phyloP scores from a whole-genome alignment of 2,329 filamentous ascomycete species.

The Xylaria arbuscula region DNA sequence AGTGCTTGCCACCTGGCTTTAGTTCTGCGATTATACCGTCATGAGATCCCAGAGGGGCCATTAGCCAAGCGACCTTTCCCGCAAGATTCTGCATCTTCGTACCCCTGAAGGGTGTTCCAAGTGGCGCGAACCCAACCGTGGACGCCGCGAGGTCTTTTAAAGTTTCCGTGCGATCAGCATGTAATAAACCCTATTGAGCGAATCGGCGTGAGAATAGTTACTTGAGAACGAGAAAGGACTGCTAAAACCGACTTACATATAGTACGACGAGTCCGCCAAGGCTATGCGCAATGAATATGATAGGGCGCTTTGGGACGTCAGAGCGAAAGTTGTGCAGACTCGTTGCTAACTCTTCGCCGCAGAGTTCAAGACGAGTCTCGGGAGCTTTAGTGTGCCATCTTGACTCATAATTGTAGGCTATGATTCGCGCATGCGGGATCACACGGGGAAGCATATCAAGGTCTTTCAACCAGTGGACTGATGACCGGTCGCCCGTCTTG shows the following conservation, averaged over 20 bases:
- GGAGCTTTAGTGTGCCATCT: slow-evolving; percentile 28
- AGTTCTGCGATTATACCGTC: slow-evolving; percentile 22
- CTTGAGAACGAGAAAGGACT: neutral
- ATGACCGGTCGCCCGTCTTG: slow-evolving; percentile 4
- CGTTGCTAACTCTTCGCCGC: slow-evolving; percentile 25
- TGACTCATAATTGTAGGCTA: slow-evolving; percentile 31
- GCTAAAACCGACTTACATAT: slow-evolving; percentile 12
- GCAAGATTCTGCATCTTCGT: slow-evolving; percentile 21
- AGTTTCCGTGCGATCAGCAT: slow-evolving; percentile 14
- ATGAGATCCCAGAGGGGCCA: slow-evolving; percentile 14
- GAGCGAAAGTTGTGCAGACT: slow-evolving; percentile 23
- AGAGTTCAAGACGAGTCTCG: slow-evolving; percentile 30
- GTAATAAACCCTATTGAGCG: slow-evolving; percentile 19
- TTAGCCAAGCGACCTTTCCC: slow-evolving; percentile 7
- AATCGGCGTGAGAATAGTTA: neutral
- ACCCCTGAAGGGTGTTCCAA: slow-evolving; percentile 29
- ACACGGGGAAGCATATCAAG: slow-evolving; percentile 31
- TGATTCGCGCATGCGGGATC: slow-evolving; percentile 30
- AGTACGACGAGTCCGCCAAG: slow-evolving; percentile 27
- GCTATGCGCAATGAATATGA: slow-evolving; percentile 30
- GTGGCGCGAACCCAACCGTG: slow-evolving; percentile 13
- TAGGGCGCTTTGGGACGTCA: slow-evolving; percentile 16
- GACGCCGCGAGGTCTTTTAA: slow-evolving; percentile 13
- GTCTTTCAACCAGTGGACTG: slow-evolving; percentile 35
- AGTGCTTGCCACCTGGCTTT: slow-evolving; percentile 8